Percentiles rank a stretch among this genome's conserved stretches.
Conservation (phyloP, 2,329 filamentous ascomycete genomes). For the Penicillium vulpinum region DNA sequence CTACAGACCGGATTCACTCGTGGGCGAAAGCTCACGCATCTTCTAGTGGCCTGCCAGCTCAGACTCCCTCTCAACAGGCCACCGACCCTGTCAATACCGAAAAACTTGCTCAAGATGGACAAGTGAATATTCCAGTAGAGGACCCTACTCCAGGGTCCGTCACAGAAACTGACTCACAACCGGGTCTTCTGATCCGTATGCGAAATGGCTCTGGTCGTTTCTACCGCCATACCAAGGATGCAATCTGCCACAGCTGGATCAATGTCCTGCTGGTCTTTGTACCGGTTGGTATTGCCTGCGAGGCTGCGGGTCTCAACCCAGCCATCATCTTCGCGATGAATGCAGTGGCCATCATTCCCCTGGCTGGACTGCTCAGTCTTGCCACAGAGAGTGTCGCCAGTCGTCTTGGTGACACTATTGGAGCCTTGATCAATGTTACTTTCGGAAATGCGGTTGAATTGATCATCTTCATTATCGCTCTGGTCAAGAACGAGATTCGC, state of each 20-base stretch:
- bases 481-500: conserved; percentile 79
- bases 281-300: conserved; percentile 41
- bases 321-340: conserved; percentile 72
- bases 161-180: conserved; percentile 23
- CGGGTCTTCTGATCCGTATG: conserved; percentile 28
- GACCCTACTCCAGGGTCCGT: conserved; percentile 20
- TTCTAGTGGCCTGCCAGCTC: conserved; percentile 14
- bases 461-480: conserved; percentile 76
- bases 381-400: conserved; percentile 74
- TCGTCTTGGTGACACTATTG: conserved; percentile 70
- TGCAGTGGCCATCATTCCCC: conserved; percentile 71
- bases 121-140: conserved; percentile 29
- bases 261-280: conserved; percentile 47
- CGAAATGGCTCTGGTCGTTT: conserved; percentile 36
- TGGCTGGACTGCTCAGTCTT: conserved; percentile 70
- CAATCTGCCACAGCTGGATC: conserved; percentile 43
- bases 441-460: conserved; percentile 79
- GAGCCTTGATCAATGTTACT: conserved; percentile 72
- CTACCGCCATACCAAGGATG: conserved; percentile 35
- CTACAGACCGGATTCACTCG: conserved; percentile 40
- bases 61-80: conserved; percentile 1
- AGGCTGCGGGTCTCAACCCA: conserved; percentile 50
- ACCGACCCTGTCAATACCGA: conserved; percentile 4
- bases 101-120: conserved; percentile 25
- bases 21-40: conserved; percentile 45